phyloP scores from a whole-genome alignment of 1,284 basidiomycete genomes.

The Tylopilus orsonianus region DNA sequence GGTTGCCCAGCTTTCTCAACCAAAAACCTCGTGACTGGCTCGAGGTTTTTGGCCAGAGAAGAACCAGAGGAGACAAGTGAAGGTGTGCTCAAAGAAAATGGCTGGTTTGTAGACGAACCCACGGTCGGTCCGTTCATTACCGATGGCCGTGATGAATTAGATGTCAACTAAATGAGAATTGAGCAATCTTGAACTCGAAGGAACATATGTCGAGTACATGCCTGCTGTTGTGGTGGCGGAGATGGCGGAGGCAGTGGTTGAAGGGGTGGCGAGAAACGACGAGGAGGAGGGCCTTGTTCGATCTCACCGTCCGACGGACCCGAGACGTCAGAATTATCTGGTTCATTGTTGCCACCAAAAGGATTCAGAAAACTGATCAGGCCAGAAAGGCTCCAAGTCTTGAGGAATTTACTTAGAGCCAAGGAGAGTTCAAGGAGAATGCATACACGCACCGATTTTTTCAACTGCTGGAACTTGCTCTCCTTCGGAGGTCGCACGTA shows the following conservation, averaged over 20 bases:
- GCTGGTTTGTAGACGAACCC: conserved; percentile 17
- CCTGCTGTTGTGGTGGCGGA: conserved; percentile 25
- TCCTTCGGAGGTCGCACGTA: conserved; percentile 34
- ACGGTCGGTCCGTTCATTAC: conserved; percentile 15
- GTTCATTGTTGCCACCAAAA: conserved; percentile 33
- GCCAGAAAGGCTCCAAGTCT: conserved; percentile 54
- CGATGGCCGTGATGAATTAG: conserved; percentile 17
- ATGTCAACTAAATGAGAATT: conserved; percentile 27
- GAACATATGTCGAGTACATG: conserved; percentile 26
- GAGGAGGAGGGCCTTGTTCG: conserved; percentile 25
- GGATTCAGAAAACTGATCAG: conserved; percentile 51
- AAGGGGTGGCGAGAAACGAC: conserved; percentile 23
- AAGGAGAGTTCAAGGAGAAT: neutral
- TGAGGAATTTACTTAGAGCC: neutral
- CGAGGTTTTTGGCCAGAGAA: conserved; percentile 42
- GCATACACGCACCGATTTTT: conserved; percentile 44
- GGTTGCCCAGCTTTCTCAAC: conserved; percentile 43
- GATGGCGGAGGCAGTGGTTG: conserved; percentile 19
- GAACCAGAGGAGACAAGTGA: conserved; percentile 13
- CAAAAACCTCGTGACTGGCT: conserved; percentile 46
- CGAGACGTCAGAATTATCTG: conserved; percentile 23
- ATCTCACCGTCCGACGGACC: conserved; percentile 28
- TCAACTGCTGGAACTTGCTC: conserved; percentile 20
- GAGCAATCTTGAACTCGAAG: conserved; percentile 27
- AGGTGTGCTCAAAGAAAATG: conserved; percentile 19